These are phyloP conservation scores for Fragosphaeria purpurea DNA, from an alignment of 2,329 filamentous ascomycete genomes.

Conservation along the genomic window DNA sequence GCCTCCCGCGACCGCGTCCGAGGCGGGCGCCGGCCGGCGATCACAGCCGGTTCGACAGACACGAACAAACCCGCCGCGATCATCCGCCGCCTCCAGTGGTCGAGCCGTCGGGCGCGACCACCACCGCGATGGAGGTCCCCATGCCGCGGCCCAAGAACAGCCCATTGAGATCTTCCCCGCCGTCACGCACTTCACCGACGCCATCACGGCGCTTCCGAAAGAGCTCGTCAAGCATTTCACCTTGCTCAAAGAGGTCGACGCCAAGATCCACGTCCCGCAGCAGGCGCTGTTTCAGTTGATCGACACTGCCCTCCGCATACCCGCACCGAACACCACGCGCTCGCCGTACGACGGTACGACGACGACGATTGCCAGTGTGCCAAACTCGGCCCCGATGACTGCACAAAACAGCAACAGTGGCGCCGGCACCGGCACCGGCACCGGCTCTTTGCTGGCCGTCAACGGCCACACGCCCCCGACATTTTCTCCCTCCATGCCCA, in stretches of 20 bases:
- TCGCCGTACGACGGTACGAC: constrained; percentile 34
- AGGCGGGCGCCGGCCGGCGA: constrained; percentile 31
- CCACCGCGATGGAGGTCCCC: constrained; percentile 30
- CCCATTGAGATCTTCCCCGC: constrained; percentile 58
- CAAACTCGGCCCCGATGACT: constrained; percentile 37
- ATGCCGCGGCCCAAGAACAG: constrained; percentile 38
- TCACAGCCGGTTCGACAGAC: constrained; percentile 17
- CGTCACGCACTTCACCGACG: constrained; percentile 73
- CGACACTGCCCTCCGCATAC: constrained; percentile 47
- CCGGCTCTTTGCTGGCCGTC: not conserved
- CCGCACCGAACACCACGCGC: constrained; percentile 33
- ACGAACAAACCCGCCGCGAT: constrained; percentile 49
- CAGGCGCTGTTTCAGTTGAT: constrained; percentile 71
- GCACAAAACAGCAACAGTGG: constrained; percentile 32
- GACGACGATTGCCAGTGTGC: constrained; percentile 15
- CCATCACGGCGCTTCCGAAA: constrained; percentile 82
- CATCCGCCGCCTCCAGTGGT: constrained; percentile 35
- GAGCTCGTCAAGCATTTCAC: constrained; percentile 95
- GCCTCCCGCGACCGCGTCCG: constrained; percentile 27
- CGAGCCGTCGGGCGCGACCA: constrained; percentile 18
- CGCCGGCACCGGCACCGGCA: not conserved
- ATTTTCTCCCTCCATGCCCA: not conserved
- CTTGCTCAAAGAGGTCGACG: constrained; percentile 92
- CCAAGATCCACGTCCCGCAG: constrained; percentile 85
- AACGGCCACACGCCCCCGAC: not conserved